Conservation (phyloP, 2,329 filamentous ascomycete genomes). For the Acrodontium crateriforme region DNA sequence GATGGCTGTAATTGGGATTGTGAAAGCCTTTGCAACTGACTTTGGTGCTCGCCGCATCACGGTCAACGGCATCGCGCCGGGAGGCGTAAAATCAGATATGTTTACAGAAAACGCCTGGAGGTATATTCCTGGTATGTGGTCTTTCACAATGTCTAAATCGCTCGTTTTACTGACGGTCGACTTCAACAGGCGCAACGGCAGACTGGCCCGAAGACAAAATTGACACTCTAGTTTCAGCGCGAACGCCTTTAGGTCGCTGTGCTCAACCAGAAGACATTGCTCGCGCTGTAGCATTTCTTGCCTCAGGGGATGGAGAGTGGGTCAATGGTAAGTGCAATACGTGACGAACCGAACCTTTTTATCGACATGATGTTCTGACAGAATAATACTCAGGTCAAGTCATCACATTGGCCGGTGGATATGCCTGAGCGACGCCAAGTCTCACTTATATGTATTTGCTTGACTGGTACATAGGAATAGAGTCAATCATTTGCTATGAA, state of each 20-base stretch:
- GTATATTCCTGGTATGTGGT: too few species aligned
- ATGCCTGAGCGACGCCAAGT: too few species aligned
- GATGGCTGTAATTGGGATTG: conserved; percentile 59
- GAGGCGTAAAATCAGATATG: conserved; percentile 66
- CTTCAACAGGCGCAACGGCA: conserved; percentile 34
- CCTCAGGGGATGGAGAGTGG: conserved; percentile 26
- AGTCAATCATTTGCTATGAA: too few species aligned
- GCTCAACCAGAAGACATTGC: conserved; percentile 33
- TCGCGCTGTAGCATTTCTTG: conserved; percentile 26
- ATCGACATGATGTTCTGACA: too few species aligned
- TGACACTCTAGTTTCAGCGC: conserved; percentile 36
- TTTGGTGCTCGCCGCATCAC: conserved; percentile 55
- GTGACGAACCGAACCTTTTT: neutral
- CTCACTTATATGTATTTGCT: too few species aligned
- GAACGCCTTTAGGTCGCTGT: conserved; percentile 37
- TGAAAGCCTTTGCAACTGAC: conserved; percentile 57
- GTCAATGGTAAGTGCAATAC: conserved; percentile 21
- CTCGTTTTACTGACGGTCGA: neutral
- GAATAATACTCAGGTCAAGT: conserved; percentile 29
- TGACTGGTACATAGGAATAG: too few species aligned
- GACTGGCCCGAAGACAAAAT: conserved; percentile 37
- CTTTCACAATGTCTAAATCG: neutral
- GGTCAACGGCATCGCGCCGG: conserved; percentile 59
- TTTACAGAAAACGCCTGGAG: conserved; percentile 40
- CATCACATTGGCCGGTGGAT: conserved; percentile 29